Evolutionary conservation across 176 grass and related monocot genomes (phyloP), one percentile per base, ranked within the genome.

Genomic region (Poa pratensis): DNA sequence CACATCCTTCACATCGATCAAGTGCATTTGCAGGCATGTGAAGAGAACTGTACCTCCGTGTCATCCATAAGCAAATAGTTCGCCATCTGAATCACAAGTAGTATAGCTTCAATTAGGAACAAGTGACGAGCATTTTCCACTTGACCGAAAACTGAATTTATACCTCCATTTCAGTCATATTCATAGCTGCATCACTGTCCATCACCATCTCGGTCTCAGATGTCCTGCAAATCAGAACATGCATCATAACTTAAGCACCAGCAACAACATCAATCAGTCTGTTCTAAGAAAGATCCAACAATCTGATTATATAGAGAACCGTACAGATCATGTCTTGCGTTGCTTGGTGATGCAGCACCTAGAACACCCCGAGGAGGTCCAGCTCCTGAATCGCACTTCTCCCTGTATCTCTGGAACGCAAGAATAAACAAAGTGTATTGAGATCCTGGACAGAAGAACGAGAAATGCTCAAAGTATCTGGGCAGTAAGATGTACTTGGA

Each of bases 321-420:
- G 45, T 69, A 77, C 73, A 64, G 12, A 60, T 90, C 42, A 67
- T 54, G 61, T 63, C 4, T 63, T 62, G 8, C 66, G 6, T 64
- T 78, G 52, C 30, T 82, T 42, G 65, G 43, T 72, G 86, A 71
- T 63, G 53, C 69, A 24, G 30, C 40, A 17, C 7, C 5, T 79
- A 18, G 40, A 18, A 84, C 30, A 79, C 59, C 27, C 50, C 20
- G 52, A 64, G 22, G 32, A 73, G 81, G 34, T 32, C 49, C 46
- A 39, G 54, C 60, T 37, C 69, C 69, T 69, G 28, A 76, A 26
- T 34, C 77, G 49, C 20, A 76, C 20, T 69, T 80, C 52, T 65
- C 80, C 50, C 89, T 87, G 37, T 90, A 90, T 22, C 37, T 90
- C 85, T 87, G 85, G 26, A 8, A 27, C 18, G 0, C 11, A 82